Percentiles rank a stretch among this genome's conserved stretches.
phyloP scores from a whole-genome alignment of 192 early-diverging fungal genomes.

The Endogone sp. region DNA sequence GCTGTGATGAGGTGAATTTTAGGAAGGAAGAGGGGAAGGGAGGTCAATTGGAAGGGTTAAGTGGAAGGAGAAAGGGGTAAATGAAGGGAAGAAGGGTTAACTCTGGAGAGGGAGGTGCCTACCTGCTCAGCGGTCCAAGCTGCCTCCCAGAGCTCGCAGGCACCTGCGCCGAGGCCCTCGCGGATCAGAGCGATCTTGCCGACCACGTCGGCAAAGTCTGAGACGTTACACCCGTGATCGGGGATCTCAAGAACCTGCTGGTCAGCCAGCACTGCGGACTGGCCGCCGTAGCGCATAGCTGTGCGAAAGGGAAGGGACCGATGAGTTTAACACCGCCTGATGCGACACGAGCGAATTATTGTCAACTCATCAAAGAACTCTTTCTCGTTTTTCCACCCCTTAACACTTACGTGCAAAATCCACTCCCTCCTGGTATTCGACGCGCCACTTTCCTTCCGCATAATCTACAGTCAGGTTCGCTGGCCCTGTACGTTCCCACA shows the following conservation, averaged over 20 bases:
- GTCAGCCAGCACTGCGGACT: constrained; percentile 37
- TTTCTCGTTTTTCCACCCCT: background rate
- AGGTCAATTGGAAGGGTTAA: background rate
- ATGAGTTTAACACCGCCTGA: background rate
- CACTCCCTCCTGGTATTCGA: constrained; percentile 35
- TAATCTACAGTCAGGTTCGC: constrained; percentile 29
- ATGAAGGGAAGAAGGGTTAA: background rate
- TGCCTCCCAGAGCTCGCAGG: constrained; percentile 50
- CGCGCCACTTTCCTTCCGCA: background rate
- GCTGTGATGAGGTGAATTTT: background rate
- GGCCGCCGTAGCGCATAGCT: constrained; percentile 59
- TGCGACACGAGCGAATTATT: no score
- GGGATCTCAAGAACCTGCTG: constrained; percentile 39
- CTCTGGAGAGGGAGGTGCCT: background rate
- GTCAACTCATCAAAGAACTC: no score
- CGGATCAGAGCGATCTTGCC: constrained; percentile 51
- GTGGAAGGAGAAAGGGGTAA: background rate
- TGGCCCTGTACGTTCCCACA: constrained; percentile 35
- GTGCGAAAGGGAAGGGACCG: background rate
- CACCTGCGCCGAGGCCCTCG: constrained; percentile 9
- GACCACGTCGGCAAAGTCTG: constrained; percentile 33
- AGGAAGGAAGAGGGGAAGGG: background rate
- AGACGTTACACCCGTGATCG: constrained; percentile 37
- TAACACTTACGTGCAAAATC: constrained; percentile 41
- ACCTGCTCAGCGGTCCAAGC: constrained; percentile 54